These are phyloP conservation scores for Friedmanniomyces endolithicus DNA, from an alignment of 495 filamentous ascomycete species.

Conservation along the genomic window DNA sequence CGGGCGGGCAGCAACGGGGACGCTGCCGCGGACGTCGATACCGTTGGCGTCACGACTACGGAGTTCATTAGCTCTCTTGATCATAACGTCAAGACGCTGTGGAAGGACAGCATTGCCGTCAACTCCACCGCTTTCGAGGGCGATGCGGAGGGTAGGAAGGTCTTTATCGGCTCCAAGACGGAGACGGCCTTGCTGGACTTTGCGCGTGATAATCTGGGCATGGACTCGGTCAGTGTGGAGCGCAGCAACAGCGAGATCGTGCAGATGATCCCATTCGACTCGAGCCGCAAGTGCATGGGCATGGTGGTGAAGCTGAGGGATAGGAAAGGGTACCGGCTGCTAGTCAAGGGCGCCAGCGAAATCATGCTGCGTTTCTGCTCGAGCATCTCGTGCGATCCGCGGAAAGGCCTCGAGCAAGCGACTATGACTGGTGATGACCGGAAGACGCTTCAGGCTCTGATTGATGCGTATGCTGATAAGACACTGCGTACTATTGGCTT, in stretches of 20 bases:
- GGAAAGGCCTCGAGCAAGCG: constrained; percentile 35
- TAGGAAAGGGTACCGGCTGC: constrained; percentile 43
- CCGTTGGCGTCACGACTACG: constrained; percentile 37
- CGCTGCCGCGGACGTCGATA: constrained; percentile 25
- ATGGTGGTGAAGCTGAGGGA: constrained; percentile 46
- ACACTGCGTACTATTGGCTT: constrained; percentile 82
- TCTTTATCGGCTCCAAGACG: constrained; percentile 59
- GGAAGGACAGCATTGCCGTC: constrained; percentile 48
- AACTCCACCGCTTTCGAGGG: constrained; percentile 59
- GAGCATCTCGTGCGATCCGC: constrained; percentile 59
- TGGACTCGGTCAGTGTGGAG: constrained; percentile 47
- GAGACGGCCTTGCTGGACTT: constrained; percentile 56
- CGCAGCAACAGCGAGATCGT: constrained; percentile 47
- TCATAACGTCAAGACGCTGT: constrained; percentile 36
- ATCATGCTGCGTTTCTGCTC: constrained; percentile 54
- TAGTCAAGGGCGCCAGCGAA: constrained; percentile 60
- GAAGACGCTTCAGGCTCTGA: constrained; percentile 49
- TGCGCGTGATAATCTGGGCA: constrained; percentile 48
- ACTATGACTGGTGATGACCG: constrained; percentile 23
- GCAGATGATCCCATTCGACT: constrained; percentile 58
- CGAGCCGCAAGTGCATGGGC: constrained; percentile 56
- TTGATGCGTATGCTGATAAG: constrained; percentile 63
- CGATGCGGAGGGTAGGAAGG: constrained; percentile 36
- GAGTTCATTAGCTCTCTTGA: constrained; percentile 50
- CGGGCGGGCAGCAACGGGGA: constrained; percentile 21